These are phyloP conservation scores for Cercophora scortea DNA, from an alignment of 495 filamentous ascomycete species.

Conservation along the genomic window DNA sequence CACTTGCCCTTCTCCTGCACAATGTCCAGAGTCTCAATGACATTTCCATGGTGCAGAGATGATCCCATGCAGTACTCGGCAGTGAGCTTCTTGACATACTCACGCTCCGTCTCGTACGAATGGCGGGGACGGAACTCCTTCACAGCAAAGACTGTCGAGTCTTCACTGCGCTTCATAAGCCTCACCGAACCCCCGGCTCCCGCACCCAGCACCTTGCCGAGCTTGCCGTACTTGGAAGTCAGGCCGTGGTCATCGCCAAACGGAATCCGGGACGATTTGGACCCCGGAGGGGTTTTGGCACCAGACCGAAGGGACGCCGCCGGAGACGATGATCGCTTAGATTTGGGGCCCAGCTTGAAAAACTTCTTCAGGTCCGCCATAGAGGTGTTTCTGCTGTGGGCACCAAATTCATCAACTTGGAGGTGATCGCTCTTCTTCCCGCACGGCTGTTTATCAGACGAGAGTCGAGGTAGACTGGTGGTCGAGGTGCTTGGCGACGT, in stretches of 20 bases:
- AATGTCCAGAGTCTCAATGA: slow-evolving; percentile 96
- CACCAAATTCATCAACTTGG: slow-evolving; percentile 19
- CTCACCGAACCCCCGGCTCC: slow-evolving; percentile 94
- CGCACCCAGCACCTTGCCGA: slow-evolving; percentile 87
- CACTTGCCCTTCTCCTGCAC: slow-evolving; percentile 90
- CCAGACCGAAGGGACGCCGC: slow-evolving; percentile 42
- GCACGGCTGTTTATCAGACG: slow-evolving; percentile 23
- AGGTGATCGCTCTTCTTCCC: slow-evolving; percentile 40
- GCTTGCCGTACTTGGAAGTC: slow-evolving; percentile 85
- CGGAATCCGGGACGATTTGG: slow-evolving; percentile 61
- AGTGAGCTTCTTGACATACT: slow-evolving; percentile 99
- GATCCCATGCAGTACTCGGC: slow-evolving; percentile 98
- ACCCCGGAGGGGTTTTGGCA: slow-evolving; percentile 49
- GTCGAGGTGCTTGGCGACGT: slow-evolving; percentile 36
- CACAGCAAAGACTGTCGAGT: slow-evolving; percentile 89
- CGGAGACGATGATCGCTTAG: slow-evolving; percentile 59
- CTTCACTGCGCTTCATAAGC: slow-evolving; percentile 84
- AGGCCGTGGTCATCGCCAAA: slow-evolving; percentile 94
- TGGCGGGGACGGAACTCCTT: slow-evolving; percentile 95
- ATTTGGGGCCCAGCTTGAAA: slow-evolving; percentile 63
- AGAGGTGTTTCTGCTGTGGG: slow-evolving; percentile 61
- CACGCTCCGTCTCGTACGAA: slow-evolving; percentile 84
- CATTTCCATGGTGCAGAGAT: slow-evolving; percentile 94
- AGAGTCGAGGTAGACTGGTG: slow-evolving; percentile 29
- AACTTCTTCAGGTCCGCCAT: slow-evolving; percentile 95